phyloP scores from a whole-genome alignment of 768 basidiomycete genomes.

The Phylloporus rhodoxanthus region DNA sequence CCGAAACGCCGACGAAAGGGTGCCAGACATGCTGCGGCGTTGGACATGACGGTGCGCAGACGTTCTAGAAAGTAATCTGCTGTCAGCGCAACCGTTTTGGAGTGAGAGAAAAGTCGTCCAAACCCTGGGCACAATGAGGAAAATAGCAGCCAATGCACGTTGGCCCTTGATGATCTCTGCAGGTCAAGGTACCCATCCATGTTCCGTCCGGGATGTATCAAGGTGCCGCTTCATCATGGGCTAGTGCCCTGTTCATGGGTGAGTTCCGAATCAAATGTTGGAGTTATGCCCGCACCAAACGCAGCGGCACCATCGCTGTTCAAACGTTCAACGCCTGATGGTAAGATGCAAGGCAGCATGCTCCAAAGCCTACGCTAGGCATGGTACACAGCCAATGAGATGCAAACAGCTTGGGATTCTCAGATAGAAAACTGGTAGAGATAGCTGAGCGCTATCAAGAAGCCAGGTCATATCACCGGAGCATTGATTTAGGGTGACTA shows the following conservation, averaged over 20 bases:
- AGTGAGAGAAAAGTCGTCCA: constrained; percentile 6
- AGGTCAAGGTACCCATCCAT: constrained; percentile 61
- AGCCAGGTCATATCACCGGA: constrained; percentile 11
- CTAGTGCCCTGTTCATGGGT: constrained; percentile 35
- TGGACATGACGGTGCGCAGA: constrained; percentile 52
- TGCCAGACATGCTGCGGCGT: constrained; percentile 53
- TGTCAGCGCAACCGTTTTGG: constrained; percentile 7
- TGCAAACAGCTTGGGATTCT: constrained; percentile 35
- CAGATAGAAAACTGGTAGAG: background rate
- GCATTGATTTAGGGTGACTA: constrained; percentile 6
- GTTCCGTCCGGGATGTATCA: constrained; percentile 44
- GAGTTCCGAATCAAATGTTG: constrained; percentile 52
- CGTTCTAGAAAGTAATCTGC: constrained; percentile 71
- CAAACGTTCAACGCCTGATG: constrained; percentile 4
- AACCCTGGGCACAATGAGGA: constrained; percentile 75
- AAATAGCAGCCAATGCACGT: constrained; percentile 62
- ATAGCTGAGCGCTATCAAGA: constrained; percentile 1
- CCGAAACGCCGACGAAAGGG: constrained; percentile 82
- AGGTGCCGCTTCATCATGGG: constrained; percentile 31
- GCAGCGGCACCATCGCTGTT: constrained; percentile 33
- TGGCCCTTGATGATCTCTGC: constrained; percentile 74
- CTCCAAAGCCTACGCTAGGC: constrained; percentile 34
- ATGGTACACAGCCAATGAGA: constrained; percentile 57
- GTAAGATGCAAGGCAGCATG: constrained; percentile 7
- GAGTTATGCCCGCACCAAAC: constrained; percentile 73